Percentiles rank a stretch among this genome's conserved stretches.
Conservation (phyloP, 1,139 yeast species). For the Debaryomycetaceae sp. region DNA sequence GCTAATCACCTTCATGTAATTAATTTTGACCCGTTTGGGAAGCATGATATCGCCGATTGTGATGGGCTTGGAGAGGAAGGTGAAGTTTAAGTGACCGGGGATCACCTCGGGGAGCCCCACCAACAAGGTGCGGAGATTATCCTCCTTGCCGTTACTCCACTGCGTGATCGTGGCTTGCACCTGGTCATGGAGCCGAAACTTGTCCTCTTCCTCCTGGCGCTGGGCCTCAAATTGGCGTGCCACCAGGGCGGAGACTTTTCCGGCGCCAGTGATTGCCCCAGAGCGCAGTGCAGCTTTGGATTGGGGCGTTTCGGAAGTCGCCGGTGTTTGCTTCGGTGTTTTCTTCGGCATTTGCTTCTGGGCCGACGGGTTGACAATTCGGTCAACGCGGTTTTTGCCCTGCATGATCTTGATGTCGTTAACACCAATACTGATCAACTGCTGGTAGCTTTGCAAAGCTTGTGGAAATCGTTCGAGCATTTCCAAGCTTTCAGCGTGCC, state of each 20-base stretch:
- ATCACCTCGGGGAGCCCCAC: conserved; percentile 62
- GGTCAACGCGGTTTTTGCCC: conserved; percentile 76
- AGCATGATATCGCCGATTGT: conserved; percentile 72
- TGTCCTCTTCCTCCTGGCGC: conserved; percentile 51
- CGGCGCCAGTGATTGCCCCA: conserved; percentile 1
- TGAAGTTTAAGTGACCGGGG: conserved; percentile 58
- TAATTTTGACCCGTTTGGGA: conserved; percentile 85
- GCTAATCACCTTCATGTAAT: conserved; percentile 89
- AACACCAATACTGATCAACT: conserved; percentile 59
- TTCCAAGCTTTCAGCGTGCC: conserved; percentile 83
- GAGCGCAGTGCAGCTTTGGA: conserved; percentile 9
- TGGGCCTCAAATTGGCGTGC: conserved; percentile 40
- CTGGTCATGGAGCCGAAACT: conserved; percentile 54
- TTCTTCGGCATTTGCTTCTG: conserved; percentile 15
- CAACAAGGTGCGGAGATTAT: conserved; percentile 70
- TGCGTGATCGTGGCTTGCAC: conserved; percentile 49
- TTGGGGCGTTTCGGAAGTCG: conserved; percentile 12
- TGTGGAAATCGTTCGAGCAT: conserved; percentile 64
- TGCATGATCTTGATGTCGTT: conserved; percentile 66
- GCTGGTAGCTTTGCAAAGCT: conserved; percentile 59
- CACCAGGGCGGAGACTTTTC: too few relatives aligned
- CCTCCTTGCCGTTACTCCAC: conserved; percentile 77
- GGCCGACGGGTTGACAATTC: conserved; percentile 58
- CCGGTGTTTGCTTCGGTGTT: conserved; percentile 9
- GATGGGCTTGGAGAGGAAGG: conserved; percentile 32